Evolutionary conservation across 331 rosid genomes (phyloP), one percentile per base, ranked within the genome.

Genomic region (Pyrus hybrid): DNA sequence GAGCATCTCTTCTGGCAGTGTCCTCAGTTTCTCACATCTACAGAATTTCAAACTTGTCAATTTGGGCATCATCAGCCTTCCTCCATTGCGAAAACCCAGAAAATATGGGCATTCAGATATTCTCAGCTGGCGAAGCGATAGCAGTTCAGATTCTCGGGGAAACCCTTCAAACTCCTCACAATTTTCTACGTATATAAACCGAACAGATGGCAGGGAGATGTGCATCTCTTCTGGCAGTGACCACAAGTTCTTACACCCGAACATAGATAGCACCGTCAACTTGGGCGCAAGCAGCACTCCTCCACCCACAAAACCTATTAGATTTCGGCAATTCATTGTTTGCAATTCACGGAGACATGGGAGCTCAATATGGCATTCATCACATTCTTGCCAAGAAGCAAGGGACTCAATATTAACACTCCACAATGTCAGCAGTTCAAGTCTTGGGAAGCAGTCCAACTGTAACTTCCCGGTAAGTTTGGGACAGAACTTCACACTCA

Each of bases 191-290:
- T 3, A 0, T 17, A 74, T 10, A 47, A 9, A 8, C 21, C 68
- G 20, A 25, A 26, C 35, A 54, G 30, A 56, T 1, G 74, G 80
- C 20, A 57, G 60, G 14, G 57, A 66, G 68, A 5, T 56, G 43
- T 37, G 28, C 68, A 77, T 25, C 2, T 66, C 47, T 22, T 35
- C 73, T 3, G 73, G 43, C 20, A 53, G 16, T 11, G 37, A 76
- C 73, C 62, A 79, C 20, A 71, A 51, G 35, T 62, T 72, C 18
- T 28, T 17, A 71, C 54, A 75, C 0, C 0, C 2, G 25, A 0
- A 20, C 0, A 5, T 0, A 0, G 7, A 79, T 3, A 2, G 0
- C 0, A 21, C 0, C 4, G 3, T 14, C 17, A 79, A 63, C 11
- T 54, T 61, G 11, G 86, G 51, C 26, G 80, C 56, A 0, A 25